phyloP scores from a whole-genome alignment of 2,329 filamentous ascomycete genomes.

The Ophiostoma himal-ulmi region DNA sequence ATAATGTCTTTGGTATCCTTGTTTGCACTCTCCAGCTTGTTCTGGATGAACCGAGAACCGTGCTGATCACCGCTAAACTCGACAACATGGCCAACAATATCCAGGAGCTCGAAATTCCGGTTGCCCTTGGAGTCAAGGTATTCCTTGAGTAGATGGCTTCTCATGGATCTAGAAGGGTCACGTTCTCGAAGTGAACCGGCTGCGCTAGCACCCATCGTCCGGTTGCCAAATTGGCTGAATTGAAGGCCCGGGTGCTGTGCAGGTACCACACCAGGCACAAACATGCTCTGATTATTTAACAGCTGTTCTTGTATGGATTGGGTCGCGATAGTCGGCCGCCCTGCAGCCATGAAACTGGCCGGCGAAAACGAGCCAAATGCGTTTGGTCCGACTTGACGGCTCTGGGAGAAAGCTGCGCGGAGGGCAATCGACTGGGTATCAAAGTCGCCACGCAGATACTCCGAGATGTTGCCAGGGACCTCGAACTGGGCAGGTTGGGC shows the following conservation, averaged over 20 bases:
- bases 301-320: neutral
- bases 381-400: neutral
- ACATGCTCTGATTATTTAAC: neutral
- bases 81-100: slow-evolving; percentile 81
- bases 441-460: neutral
- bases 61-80: slow-evolving; percentile 96
- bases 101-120: slow-evolving; percentile 73
- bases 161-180: slow-evolving; percentile 34
- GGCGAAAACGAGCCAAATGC: neutral
- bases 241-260: neutral
- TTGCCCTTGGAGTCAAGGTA: slow-evolving; percentile 67
- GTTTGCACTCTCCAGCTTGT: slow-evolving; percentile 85
- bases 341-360: neutral
- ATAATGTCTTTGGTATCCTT: slow-evolving; percentile 92
- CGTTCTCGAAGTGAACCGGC: slow-evolving; percentile 15
- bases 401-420: neutral
- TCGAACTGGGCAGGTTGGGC: neutral
- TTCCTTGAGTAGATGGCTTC: slow-evolving; percentile 71
- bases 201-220: too few relatives aligned
- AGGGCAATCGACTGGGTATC: neutral
- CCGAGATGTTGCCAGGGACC: neutral
- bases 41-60: slow-evolving; percentile 91
- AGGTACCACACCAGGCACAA: neutral
- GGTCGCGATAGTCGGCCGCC: neutral
- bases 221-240: neutral